Percentiles rank a stretch among this genome's conserved stretches.
Conservation (phyloP, 441 rosid species). For the Pelargonium australe region DNA sequence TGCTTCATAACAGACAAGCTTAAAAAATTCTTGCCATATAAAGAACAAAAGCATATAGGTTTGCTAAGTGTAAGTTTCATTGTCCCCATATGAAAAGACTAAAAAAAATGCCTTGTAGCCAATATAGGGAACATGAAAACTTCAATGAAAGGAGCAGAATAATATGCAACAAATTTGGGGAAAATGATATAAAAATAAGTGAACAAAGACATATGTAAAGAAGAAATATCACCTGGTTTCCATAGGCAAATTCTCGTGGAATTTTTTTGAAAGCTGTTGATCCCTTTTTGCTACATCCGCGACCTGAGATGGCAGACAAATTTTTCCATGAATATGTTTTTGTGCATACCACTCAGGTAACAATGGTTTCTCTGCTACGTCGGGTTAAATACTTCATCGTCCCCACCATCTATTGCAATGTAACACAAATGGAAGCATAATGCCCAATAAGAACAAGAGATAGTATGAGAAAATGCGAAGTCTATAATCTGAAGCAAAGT, state of each 20-base stretch:
- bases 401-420: too few relatives aligned
- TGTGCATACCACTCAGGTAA: too few relatives aligned
- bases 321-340: background rate
- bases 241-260: background rate
- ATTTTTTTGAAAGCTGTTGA: background rate
- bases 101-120: background rate
- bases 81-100: slow-evolving; percentile 26
- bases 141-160: background rate
- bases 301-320: slow-evolving; percentile 10
- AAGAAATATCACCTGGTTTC: background rate
- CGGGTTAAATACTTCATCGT: too few relatives aligned
- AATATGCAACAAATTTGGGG: background rate
- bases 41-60: background rate
- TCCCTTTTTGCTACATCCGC: background rate
- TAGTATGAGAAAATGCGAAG: too few relatives aligned
- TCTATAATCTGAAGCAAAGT: background rate
- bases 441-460: too few relatives aligned
- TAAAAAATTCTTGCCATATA: background rate
- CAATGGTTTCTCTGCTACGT: too few relatives aligned
- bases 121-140: background rate
- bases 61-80: background rate
- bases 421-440: too few relatives aligned
- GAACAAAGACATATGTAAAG: slow-evolving; percentile 8
- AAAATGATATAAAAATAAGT: background rate
- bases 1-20: background rate